These are phyloP conservation scores for Euphorbia corollata DNA, from an alignment of 441 rosid species.

Conservation along the genomic window DNA sequence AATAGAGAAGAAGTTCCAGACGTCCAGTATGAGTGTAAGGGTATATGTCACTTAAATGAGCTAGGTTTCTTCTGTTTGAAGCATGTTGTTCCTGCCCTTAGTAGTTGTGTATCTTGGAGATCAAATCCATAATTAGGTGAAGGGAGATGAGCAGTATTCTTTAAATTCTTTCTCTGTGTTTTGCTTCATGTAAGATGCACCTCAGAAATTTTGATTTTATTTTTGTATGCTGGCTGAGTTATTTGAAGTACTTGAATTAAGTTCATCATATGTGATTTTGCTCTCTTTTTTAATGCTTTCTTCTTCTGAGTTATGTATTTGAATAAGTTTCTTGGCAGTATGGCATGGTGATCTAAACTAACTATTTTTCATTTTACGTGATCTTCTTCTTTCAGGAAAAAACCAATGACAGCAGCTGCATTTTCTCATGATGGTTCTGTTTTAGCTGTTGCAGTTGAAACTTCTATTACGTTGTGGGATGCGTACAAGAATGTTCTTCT, in stretches of 20 bases:
- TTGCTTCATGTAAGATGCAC: neutral
- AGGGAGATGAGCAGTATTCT: neutral
- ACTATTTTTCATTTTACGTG: neutral
- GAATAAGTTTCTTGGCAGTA: neutral
- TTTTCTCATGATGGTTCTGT: slow-evolving; percentile 96
- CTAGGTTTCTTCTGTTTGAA: neutral
- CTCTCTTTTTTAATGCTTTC: neutral
- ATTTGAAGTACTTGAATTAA: neutral
- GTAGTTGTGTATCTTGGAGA: neutral
- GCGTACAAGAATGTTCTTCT: slow-evolving; percentile 72
- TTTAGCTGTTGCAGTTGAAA: slow-evolving; percentile 92
- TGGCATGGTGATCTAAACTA: slow-evolving; percentile 6
- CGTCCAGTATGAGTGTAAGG: neutral
- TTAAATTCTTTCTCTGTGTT: neutral
- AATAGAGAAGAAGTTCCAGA: neutral
- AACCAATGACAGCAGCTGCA: slow-evolving; percentile 85
- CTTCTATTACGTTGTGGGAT: slow-evolving; percentile 83
- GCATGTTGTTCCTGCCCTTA: neutral
- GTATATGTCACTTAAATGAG: neutral
- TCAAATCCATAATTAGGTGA: neutral
- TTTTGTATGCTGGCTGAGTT: neutral
- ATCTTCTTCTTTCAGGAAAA: slow-evolving; percentile 48
- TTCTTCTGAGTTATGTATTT: neutral
- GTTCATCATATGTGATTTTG: neutral
- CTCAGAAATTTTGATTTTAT: neutral